A percentile compares a stretch with the other conserved stretches of the same genome.
phyloP scores from a whole-genome alignment of 2,329 filamentous ascomycete genomes.

The Escovopsis sp. region DNA sequence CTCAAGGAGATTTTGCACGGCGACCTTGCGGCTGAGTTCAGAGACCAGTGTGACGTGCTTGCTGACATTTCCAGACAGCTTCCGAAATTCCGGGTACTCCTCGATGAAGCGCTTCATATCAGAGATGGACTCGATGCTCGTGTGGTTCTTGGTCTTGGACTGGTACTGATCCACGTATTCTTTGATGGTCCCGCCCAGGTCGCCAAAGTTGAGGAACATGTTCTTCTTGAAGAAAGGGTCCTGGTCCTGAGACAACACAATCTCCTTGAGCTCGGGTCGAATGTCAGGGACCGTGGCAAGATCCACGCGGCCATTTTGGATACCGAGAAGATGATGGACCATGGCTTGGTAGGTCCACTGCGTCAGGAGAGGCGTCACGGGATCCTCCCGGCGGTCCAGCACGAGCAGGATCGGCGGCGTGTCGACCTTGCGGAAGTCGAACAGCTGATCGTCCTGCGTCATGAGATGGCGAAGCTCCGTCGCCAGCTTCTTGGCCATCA shows the following conservation, averaged over 20 bases:
- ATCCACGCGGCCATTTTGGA: slow-evolving; percentile 88
- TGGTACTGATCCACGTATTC: slow-evolving; percentile 98
- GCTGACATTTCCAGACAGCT: slow-evolving; percentile 92
- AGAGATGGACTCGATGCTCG: slow-evolving; percentile 89
- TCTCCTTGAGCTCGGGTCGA: slow-evolving; percentile 76
- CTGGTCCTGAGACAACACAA: slow-evolving; percentile 90
- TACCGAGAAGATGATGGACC: slow-evolving; percentile 91
- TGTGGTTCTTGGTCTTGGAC: slow-evolving; percentile 88
- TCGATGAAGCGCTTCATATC: slow-evolving; percentile 99
- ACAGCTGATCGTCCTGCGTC: slow-evolving; percentile 88
- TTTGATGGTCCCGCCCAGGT: slow-evolving; percentile 90
- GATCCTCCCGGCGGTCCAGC: slow-evolving; percentile 82
- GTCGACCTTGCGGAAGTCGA: slow-evolving; percentile 89
- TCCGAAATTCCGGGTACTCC: slow-evolving; percentile 95
- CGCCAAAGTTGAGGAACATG: slow-evolving; percentile 96
- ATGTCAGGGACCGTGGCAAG: slow-evolving; percentile 72
- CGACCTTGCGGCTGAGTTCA: slow-evolving; percentile 78
- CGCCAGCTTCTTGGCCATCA: slow-evolving; percentile 81
- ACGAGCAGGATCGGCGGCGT: slow-evolving; percentile 87
- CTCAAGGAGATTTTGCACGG: slow-evolving; percentile 75
- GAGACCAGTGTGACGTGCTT: slow-evolving; percentile 95
- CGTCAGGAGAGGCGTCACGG: slow-evolving; percentile 81
- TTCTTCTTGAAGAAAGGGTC: slow-evolving; percentile 99
- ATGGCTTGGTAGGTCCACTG: slow-evolving; percentile 99
- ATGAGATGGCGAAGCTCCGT: slow-evolving; percentile 86